A percentile compares a stretch with the other conserved stretches of the same genome.
Conservation (phyloP, 2,329 filamentous ascomycete species). For the Aspergillus melleus region DNA sequence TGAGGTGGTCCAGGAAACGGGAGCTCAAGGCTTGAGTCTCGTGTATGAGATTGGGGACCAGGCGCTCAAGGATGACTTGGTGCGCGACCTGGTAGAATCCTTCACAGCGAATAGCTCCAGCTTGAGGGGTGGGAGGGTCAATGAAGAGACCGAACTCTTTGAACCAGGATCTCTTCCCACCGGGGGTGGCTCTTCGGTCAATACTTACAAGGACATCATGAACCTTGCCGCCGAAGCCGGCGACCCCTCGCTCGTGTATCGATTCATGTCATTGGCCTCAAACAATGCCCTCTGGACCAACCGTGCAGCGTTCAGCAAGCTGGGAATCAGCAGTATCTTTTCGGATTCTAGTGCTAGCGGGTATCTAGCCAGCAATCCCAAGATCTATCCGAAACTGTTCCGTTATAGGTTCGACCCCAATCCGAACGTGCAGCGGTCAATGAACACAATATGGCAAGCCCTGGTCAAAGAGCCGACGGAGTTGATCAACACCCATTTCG, state of each 20-base stretch:
- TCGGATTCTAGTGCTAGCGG: conserved; percentile 73
- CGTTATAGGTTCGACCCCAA: conserved; percentile 96
- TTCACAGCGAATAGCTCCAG: conserved; percentile 70
- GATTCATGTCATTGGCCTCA: conserved; percentile 95
- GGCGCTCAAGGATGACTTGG: conserved; percentile 75
- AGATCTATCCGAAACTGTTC: conserved; percentile 92
- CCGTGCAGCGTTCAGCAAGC: conserved; percentile 91
- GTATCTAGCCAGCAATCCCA: conserved; percentile 77
- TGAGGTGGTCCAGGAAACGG: conserved; percentile 92
- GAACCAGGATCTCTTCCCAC: conserved; percentile 88
- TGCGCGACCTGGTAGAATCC: conserved; percentile 81
- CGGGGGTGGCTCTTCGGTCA: conserved; percentile 83
- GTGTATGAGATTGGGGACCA: conserved; percentile 92
- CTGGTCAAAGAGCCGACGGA: conserved; percentile 83
- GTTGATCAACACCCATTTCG: conserved; percentile 78
- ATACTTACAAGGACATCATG: conserved; percentile 97
- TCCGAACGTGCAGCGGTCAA: conserved; percentile 84
- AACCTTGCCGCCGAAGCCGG: conserved; percentile 94
- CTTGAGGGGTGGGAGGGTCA: conserved; percentile 73
- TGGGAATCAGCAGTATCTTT: conserved; percentile 87
- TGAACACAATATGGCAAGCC: conserved; percentile 97
- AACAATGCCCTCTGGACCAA: conserved; percentile 97
- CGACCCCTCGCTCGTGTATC: conserved; percentile 93
- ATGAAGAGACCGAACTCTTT: conserved; percentile 88
- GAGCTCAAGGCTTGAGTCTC: conserved; percentile 83